phyloP scores from a whole-genome alignment of 768 basidiomycete genomes.

The Calocybe gangraenosa region DNA sequence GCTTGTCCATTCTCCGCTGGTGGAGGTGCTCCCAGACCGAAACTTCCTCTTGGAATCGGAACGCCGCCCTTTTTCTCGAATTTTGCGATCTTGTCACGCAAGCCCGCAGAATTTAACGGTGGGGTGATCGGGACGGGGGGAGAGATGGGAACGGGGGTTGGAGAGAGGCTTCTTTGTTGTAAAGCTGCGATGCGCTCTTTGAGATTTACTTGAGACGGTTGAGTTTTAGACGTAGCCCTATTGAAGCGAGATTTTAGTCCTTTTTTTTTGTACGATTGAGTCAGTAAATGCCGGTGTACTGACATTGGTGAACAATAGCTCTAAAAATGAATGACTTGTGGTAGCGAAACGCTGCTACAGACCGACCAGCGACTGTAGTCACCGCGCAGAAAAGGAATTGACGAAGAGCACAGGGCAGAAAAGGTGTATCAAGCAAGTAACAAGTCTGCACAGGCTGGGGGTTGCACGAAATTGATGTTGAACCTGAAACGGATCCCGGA shows the following conservation, averaged over 20 bases:
- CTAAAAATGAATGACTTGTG: conserved; percentile 9
- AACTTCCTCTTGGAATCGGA: conserved; percentile 72
- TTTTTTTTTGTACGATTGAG: too few relatives aligned
- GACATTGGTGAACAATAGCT: too few relatives aligned
- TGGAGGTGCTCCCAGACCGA: conserved; percentile 66
- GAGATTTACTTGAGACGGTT: conserved; percentile 47
- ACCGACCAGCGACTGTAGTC: conserved; percentile 23
- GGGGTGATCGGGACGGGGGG: conserved; percentile 24
- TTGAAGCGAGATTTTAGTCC: conserved; percentile 9
- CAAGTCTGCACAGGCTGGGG: conserved; percentile 5
- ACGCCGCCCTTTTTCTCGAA: conserved; percentile 78
- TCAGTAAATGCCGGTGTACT: too few relatives aligned
- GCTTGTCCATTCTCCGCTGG: conserved; percentile 38
- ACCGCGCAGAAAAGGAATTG: conserved; percentile 13
- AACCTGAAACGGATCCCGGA: conserved; percentile 15
- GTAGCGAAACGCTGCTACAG: conserved; percentile 17
- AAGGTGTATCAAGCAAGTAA: conserved; percentile 6
- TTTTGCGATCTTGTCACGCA: conserved; percentile 71
- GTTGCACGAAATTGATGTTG: conserved; percentile 6
- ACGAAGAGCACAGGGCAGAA: conserved; percentile 7
- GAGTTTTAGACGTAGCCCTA: conserved; percentile 25
- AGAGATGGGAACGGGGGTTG: conserved; percentile 21
- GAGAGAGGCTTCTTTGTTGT: conserved; percentile 50
- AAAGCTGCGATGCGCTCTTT: conserved; percentile 83
- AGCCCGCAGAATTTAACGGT: conserved; percentile 21